Percentiles rank a stretch among this genome's conserved stretches.
These are phyloP conservation scores for Penicillium palitans DNA, from an alignment of 2,329 filamentous ascomycete genomes.

Conservation along the genomic window DNA sequence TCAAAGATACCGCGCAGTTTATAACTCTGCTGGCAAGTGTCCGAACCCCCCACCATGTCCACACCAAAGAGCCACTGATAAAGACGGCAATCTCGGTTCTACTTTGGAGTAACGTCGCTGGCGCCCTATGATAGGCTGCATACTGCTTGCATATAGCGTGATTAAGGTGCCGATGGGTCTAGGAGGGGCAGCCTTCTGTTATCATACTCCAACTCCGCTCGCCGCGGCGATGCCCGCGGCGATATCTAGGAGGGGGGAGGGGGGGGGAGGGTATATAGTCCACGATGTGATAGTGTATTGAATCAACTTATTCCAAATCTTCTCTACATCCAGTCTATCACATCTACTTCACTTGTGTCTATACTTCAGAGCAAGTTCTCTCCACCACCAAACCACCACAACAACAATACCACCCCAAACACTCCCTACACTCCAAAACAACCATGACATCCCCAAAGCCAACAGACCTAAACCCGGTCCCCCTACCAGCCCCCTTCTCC, in stretches of 20 bases:
- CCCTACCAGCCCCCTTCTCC: slow-evolving; percentile 62
- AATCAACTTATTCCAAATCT: neutral
- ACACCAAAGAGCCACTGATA: neutral
- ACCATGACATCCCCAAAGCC: neutral
- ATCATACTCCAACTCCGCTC: neutral
- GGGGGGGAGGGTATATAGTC: slow-evolving; percentile 1
- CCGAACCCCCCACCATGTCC: neutral
- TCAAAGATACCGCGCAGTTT: neutral
- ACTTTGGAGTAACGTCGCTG: neutral
- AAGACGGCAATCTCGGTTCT: neutral
- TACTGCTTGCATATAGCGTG: neutral
- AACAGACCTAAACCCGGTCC: slow-evolving; percentile 7
- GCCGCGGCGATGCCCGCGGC: slow-evolving; percentile 6
- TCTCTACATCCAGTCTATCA: neutral
- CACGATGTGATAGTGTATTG: neutral
- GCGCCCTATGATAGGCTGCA: neutral
- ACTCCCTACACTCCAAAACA: neutral
- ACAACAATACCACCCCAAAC: neutral
- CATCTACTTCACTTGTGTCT: neutral
- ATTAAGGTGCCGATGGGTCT: neutral
- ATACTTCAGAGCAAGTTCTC: neutral
- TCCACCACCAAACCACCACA: neutral
- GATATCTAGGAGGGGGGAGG: neutral
- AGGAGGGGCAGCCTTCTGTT: neutral
- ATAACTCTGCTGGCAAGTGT: neutral